A percentile compares a stretch with the other conserved stretches of the same genome.
Evolutionary conservation across 805 yeast genomes (phyloP).

Genomic region (Maudiozyma turicensis): DNA sequence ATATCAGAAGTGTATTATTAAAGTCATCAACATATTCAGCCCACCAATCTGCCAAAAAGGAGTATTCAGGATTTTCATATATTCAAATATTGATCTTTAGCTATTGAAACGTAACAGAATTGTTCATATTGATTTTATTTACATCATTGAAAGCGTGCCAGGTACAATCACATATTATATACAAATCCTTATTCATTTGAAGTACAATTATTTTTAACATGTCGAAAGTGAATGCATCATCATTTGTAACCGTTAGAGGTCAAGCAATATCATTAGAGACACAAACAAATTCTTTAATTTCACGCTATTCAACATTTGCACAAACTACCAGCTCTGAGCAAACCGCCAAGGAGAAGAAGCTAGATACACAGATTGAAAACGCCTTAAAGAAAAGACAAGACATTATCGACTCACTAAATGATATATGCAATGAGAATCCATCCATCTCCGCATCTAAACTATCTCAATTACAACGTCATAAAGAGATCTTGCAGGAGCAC

Average conservation of each 20-base stretch:
- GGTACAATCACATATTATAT: too few relatives aligned
- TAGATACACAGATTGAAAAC: constrained; percentile 41
- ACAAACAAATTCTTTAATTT: constrained; percentile 47
- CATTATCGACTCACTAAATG: constrained; percentile 39
- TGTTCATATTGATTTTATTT: too few relatives aligned
- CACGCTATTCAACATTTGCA: constrained; percentile 46
- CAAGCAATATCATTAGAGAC: constrained; percentile 64
- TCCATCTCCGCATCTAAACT: constrained; percentile 59
- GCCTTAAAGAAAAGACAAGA: constrained; percentile 46
- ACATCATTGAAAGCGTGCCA: too few relatives aligned
- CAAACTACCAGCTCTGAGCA: constrained; percentile 41
- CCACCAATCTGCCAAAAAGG: too few relatives aligned
- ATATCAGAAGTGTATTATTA: too few relatives aligned
- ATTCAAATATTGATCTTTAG: too few relatives aligned
- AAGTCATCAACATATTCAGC: too few relatives aligned
- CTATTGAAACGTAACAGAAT: too few relatives aligned
- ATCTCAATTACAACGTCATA: constrained; percentile 77
- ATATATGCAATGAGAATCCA: constrained; percentile 47
- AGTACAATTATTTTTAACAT: background rate
- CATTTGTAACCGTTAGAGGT: constrained; percentile 59
- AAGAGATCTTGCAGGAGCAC: constrained; percentile 66
- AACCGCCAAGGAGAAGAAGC: constrained; percentile 38
- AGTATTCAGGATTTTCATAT: too few relatives aligned
- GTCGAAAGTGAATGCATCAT: constrained; percentile 7
- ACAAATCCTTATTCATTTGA: too few relatives aligned